phyloP scores from a whole-genome alignment of 495 filamentous ascomycete genomes.

The Aspergillus diversus region DNA sequence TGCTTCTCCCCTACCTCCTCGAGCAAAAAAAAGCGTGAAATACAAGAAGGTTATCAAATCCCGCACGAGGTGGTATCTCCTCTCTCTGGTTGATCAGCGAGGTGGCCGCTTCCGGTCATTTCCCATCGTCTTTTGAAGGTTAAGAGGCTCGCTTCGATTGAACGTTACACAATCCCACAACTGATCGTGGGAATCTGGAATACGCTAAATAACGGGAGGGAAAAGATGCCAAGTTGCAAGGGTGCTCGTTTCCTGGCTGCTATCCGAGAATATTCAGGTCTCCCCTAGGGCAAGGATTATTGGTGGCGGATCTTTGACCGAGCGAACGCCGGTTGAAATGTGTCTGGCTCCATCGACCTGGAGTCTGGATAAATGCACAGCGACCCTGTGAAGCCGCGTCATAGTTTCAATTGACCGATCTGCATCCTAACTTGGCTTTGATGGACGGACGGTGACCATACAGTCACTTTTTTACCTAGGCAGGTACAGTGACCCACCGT shows the following conservation, averaged over 20 bases:
- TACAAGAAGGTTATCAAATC: neutral
- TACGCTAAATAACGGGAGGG: neutral
- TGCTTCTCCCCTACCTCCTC: neutral
- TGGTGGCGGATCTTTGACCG: no score
- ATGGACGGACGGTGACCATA: neutral
- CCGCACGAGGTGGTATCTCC: slow-evolving; percentile 15
- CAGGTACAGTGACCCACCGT: neutral
- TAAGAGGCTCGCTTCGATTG: neutral
- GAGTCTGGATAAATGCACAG: neutral
- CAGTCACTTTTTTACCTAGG: neutral
- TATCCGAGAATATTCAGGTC: no score
- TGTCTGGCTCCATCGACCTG: neutral
- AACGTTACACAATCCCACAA: slow-evolving; percentile 15
- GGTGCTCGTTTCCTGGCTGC: no score
- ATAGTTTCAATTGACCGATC: slow-evolving; percentile 12
- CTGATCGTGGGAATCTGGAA: neutral
- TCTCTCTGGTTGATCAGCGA: neutral
- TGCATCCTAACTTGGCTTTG: slow-evolving; percentile 17
- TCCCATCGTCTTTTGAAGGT: neutral
- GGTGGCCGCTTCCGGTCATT: slow-evolving; percentile 16
- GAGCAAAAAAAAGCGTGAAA: neutral
- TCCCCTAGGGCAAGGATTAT: no score
- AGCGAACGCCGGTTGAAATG: neutral
- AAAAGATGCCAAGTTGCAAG: neutral
- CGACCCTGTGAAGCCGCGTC: slow-evolving; percentile 19